phyloP scores from a whole-genome alignment of 768 basidiomycete genomes.

The Suillus alpinus region DNA sequence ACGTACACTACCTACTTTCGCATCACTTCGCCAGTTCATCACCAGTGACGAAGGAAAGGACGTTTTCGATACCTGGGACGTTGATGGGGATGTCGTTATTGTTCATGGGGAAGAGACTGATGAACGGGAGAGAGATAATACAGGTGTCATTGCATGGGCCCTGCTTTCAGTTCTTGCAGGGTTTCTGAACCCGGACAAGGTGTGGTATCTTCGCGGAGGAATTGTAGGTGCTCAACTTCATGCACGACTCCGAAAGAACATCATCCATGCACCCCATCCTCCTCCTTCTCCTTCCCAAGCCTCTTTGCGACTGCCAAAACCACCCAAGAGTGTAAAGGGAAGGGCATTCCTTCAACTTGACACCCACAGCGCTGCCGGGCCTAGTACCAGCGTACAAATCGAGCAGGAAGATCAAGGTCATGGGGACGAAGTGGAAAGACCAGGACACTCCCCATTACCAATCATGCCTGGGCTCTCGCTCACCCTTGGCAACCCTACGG shows the following conservation, averaged over 20 bases:
- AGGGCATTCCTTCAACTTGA: conserved; percentile 70
- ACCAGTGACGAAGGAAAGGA: conserved; percentile 73
- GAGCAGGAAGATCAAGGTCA: not conserved
- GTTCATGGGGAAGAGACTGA: conserved; percentile 82
- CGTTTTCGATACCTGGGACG: conserved; percentile 53
- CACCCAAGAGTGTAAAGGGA: conserved; percentile 30
- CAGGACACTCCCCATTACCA: conserved; percentile 50
- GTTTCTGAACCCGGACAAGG: conserved; percentile 51
- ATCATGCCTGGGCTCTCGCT: conserved; percentile 51
- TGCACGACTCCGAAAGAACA: conserved; percentile 49
- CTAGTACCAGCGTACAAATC: conserved; percentile 26
- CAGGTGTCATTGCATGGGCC: conserved; percentile 63
- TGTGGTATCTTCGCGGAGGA: conserved; percentile 73
- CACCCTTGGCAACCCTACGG: conserved; percentile 37
- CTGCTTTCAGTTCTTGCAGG: conserved; percentile 62
- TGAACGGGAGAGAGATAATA: conserved; percentile 54
- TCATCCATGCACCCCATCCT: conserved; percentile 30
- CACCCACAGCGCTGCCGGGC: conserved; percentile 49
- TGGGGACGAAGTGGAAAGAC: conserved; percentile 54
- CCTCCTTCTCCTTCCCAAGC: conserved; percentile 6
- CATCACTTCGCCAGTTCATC: conserved; percentile 75
- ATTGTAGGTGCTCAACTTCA: conserved; percentile 60
- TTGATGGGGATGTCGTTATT: conserved; percentile 63
- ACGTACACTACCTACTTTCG: conserved; percentile 53
- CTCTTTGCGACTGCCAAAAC: conserved; percentile 17